phyloP scores from a whole-genome alignment of 2,329 filamentous ascomycete genomes.

The Alternaria sp. region DNA sequence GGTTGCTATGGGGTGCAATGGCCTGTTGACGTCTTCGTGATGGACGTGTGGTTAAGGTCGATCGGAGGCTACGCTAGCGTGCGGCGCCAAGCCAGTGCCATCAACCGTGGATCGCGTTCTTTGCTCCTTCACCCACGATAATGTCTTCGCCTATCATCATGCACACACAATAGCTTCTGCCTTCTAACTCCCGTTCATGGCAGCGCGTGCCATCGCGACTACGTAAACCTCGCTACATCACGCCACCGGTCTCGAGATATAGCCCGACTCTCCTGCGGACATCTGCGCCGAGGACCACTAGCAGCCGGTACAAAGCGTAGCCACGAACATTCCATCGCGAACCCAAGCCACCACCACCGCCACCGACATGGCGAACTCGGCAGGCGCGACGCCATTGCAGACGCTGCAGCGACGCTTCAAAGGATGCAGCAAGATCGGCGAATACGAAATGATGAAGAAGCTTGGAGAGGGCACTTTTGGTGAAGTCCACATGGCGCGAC shows the following conservation, averaged over 20 bases:
- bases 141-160: slow-evolving; percentile 15
- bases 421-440: slow-evolving; percentile 82
- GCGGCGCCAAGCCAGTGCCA: slow-evolving; percentile 24
- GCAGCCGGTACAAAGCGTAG: slow-evolving; percentile 12
- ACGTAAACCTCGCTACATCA: slow-evolving; percentile 1
- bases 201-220: slow-evolving; percentile 25
- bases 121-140: slow-evolving; percentile 20
- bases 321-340: not conserved
- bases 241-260: slow-evolving; percentile 16
- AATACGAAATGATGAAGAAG: slow-evolving; percentile 81
- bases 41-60: slow-evolving; percentile 34
- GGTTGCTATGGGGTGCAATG: slow-evolving; percentile 38
- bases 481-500: slow-evolving; percentile 89
- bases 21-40: slow-evolving; percentile 28
- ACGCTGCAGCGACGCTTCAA: slow-evolving; percentile 67
- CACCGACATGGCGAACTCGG: slow-evolving; percentile 26
- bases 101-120: slow-evolving; percentile 25
- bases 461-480: slow-evolving; percentile 96
- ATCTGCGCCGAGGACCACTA: slow-evolving; percentile 20
- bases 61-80: slow-evolving; percentile 23
- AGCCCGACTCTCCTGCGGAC: slow-evolving; percentile 15
- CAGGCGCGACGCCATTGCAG: slow-evolving; percentile 53
- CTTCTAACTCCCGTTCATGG: slow-evolving; percentile 25
- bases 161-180: slow-evolving; percentile 23
- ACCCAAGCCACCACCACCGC: not conserved